These are phyloP conservation scores for Fomitopsis pinicola DNA, from an alignment of 1,284 basidiomycete species.

Conservation along the genomic window DNA sequence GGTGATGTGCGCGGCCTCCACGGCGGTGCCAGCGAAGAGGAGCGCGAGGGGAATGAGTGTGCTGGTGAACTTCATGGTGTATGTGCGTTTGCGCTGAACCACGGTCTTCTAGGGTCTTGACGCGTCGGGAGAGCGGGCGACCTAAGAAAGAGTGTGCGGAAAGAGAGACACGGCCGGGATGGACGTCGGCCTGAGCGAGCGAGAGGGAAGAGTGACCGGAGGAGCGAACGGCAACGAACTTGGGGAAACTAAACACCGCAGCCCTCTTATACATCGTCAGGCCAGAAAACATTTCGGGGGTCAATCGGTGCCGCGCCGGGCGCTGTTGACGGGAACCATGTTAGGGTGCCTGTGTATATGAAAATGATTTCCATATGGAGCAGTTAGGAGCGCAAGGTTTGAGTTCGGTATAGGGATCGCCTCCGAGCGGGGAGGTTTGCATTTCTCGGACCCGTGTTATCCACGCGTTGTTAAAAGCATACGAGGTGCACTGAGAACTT, in stretches of 20 bases:
- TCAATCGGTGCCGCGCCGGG: not conserved
- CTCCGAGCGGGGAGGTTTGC: too few species aligned
- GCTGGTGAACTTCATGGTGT: slow-evolving; percentile 24
- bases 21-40: slow-evolving; percentile 18
- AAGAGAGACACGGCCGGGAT: slow-evolving; percentile 7
- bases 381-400: too few species aligned
- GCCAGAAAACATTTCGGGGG: not conserved
- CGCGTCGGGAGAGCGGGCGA: not conserved
- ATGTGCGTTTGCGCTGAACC: slow-evolving; percentile 1
- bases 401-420: too few species aligned
- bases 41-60: slow-evolving; percentile 23
- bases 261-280: not conserved
- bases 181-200: slow-evolving; percentile 7
- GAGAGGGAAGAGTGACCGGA: not conserved
- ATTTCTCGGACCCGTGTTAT: too few species aligned
- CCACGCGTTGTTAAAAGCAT: too few species aligned
- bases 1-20: slow-evolving; percentile 19
- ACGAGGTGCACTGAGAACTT: too few species aligned
- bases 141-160: slow-evolving; percentile 10
- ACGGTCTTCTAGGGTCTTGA: not conserved
- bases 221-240: not conserved
- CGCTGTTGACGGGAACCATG: not conserved
- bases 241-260: not conserved
- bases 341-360: not conserved
- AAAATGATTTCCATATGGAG: not conserved